Evolutionary conservation across 2,329 filamentous ascomycete genomes (phyloP), one percentile per base, ranked within the genome.

Genomic region (Akanthomyces dipterigenus): DNA sequence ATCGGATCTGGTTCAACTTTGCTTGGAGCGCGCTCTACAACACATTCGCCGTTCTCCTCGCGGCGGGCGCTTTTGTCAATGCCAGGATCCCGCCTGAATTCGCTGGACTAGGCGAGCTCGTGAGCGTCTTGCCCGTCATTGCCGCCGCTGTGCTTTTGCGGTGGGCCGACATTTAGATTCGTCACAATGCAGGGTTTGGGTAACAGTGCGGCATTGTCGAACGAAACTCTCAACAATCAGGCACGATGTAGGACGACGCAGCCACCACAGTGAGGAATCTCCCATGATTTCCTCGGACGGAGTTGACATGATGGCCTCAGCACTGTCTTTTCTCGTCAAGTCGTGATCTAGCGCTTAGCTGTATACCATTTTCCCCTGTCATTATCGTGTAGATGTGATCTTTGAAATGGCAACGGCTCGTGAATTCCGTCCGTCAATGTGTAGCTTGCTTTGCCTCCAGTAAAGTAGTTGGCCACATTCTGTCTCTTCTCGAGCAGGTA

Each of bases 101-200:
- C 77, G 88, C 88, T 0, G 88, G 87, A 0, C 67, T 91, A 9
- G 89, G 89, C 0, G 89, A 92, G 75, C 70, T 92, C 36, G 87
- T 90, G 0, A 91, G 89, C 67, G 86, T 93, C 0, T 62, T 90
- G 69, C 89, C 89, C 0, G 88, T 92, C 3, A 80, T 91, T 65
- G 68, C 77, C 6, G 80, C 81, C 48, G 86, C 85, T 0, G 74
- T 83, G 65, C 73, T 75, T 62, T 67, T 84, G 68, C 72, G 72
- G 48, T 82, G 74, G 75, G 67, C 69, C 38, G 71, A 66, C 63
- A 64, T 74, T 45, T 75, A 66, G 48, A 20, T 11, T 14, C 14
- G 20, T 2, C 36, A 18, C 7, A 24, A 26, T 8, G 36, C 18
- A 38, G 24, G 38, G 42, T 31, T 43, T 43, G 11, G 38, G 26